Conservation (phyloP, 805 yeast genomes). For the Pichia thaimueangensis region DNA sequence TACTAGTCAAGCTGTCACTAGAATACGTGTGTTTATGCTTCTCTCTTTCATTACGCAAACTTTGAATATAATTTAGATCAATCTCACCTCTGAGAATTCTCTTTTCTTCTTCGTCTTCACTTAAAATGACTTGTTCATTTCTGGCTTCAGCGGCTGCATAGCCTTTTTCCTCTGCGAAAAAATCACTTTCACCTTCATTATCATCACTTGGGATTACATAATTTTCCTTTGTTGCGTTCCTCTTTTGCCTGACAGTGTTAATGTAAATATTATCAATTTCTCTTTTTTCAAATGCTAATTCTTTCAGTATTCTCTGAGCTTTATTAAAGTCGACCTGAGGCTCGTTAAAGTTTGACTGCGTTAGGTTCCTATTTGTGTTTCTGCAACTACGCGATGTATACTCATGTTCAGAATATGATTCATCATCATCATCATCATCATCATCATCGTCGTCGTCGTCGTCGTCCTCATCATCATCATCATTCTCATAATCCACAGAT, state of each 20-base stretch:
- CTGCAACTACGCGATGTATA: too few relatives aligned
- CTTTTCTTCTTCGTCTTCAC: slow-evolving; percentile 17
- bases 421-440: slow-evolving; percentile 3
- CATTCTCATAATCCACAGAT: background rate
- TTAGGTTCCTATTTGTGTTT: too few relatives aligned
- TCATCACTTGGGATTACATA: slow-evolving; percentile 64
- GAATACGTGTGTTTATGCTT: background rate
- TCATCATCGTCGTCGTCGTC: background rate
- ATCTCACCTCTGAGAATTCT: slow-evolving; percentile 14
- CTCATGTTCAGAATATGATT: background rate
- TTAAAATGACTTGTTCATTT: slow-evolving; percentile 14
- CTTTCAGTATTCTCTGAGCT: slow-evolving; percentile 9
- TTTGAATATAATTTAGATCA: slow-evolving; percentile 8
- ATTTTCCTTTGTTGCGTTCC: slow-evolving; percentile 45
- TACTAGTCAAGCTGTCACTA: slow-evolving; percentile 8
- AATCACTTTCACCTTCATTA: slow-evolving; percentile 40
- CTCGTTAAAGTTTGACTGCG: too few relatives aligned
- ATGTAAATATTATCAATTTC: slow-evolving; percentile 10
- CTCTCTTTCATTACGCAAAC: slow-evolving; percentile 1
- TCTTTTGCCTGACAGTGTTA: slow-evolving; percentile 5
- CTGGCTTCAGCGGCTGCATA: slow-evolving; percentile 15
- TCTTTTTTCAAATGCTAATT: slow-evolving; percentile 15
- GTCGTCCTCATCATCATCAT: background rate
- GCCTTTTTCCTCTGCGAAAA: slow-evolving; percentile 40
- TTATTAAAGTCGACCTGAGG: slow-evolving; percentile 1